Base-by-base conservation (phyloP, 495 filamentous ascomycete genomes). In the Penicillium parvum region DNA sequence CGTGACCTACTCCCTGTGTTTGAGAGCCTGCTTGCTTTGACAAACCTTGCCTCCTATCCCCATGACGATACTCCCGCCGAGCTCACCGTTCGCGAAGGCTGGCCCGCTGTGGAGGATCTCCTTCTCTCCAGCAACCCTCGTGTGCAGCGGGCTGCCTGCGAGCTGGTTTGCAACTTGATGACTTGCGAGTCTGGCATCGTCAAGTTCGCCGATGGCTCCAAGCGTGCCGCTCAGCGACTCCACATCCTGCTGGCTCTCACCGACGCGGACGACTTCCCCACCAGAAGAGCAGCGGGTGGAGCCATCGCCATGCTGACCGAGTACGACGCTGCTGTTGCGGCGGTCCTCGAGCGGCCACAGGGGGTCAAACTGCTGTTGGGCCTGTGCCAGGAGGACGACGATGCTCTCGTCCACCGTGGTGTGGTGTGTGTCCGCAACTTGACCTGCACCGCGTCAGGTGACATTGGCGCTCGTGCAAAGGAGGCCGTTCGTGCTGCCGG, bases 131-230 rank as follows among this genome's bases (percentile, higher is more conserved):
- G 75, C 33, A 91, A 91, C 57, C 51, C 71, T n/a, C 68, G 82
- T 33, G 76, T 98, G 32, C 84, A 85, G 32, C 85, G 90, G 9
- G 92, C 90, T 10, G 78, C 87, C 2, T 84, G 85, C 20, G 90
- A 98, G 65, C 74, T 98, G 12, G 69, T 96, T 33, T 98, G 92
- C 67, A 98, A 98, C 54, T 72, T 98, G 35, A 85, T 90, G 65
- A 83, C 84, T 40, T 81, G 77, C 34, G 78, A 87, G n/a, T 66
- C 79, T 3, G 87, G 88, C 2, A 64, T 89, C 8, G 74, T 82
- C 26, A 76, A 86, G 32, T 95, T 89, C 50, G 86, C 83, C 0
- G 85, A 85, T 36, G 83, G 81, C 15, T 73, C 73, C 7, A 70
- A 79, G 42, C 73, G 78, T 37, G 85, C 89, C 1, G 69, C 67